Evolutionary conservation across 2,329 filamentous ascomycete species (phyloP).

Genomic region (Ophiostoma himal-ulmi): DNA sequence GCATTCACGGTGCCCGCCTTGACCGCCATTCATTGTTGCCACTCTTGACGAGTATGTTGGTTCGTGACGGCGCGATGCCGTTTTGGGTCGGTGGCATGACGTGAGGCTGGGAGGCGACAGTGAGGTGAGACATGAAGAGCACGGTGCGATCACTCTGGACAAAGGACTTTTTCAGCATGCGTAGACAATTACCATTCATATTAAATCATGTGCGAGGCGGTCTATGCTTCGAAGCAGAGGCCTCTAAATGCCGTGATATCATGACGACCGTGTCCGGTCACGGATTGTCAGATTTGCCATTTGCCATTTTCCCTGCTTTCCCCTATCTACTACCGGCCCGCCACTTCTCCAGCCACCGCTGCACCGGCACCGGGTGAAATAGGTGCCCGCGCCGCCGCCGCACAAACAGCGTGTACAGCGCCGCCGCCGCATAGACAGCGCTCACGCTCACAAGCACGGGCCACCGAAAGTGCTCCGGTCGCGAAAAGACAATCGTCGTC

Average conservation of each 20-base stretch:
- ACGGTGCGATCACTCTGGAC: too few species aligned
- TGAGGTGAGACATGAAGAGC: background rate
- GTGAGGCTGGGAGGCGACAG: background rate
- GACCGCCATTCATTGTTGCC: background rate
- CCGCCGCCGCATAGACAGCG: conserved; percentile 45
- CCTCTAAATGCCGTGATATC: too few species aligned
- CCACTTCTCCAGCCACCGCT: conserved; percentile 24
- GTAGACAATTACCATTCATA: background rate
- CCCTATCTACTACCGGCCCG: background rate
- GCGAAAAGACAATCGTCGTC: conserved; percentile 58
- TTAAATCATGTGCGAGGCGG: background rate
- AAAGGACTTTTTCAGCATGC: too few species aligned
- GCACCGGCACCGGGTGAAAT: conserved; percentile 39
- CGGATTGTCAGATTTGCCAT: too few species aligned
- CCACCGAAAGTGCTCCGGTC: conserved; percentile 58
- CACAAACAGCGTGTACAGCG: conserved; percentile 52
- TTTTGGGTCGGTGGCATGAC: background rate
- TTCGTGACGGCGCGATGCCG: conserved; percentile 2
- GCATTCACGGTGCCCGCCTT: background rate
- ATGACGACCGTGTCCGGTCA: too few species aligned
- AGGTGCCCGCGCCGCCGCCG: conserved; percentile 54
- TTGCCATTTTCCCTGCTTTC: background rate
- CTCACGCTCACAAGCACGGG: conserved; percentile 54
- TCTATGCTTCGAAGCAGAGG: too few species aligned
- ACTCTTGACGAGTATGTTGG: background rate